Base-by-base conservation (phyloP, 495 filamentous ascomycete species). In the Xylaria castorea region DNA sequence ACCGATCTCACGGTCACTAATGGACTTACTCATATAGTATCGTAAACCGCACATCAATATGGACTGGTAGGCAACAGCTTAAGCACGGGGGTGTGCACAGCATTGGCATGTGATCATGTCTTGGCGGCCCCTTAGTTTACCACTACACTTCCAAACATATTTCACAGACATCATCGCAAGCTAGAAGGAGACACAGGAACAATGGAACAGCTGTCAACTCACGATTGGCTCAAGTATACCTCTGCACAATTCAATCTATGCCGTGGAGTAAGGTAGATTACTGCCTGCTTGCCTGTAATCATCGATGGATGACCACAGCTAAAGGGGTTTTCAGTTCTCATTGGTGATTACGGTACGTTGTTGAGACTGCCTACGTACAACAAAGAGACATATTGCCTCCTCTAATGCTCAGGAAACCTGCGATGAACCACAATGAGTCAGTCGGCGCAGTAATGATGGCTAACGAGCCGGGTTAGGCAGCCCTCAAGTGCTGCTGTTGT, bases 31-130 rank as follows among this genome's bases (percentile, higher is more conserved):
- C 16, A 34, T 38, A 16, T 48, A 20, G 32, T 66, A 42, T 50
- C 20, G n/a, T 68, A 46, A 67, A 53, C 50, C 5, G 50, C n/a
- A 30, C 36, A 68, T 42, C 50, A 42, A 30, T 40, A 30, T 20
- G 20, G 8, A 32, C 30, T 51, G n/a, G 46, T 36, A 55, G 66
- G 66, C 50, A 68, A 27, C 66, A 55, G 50, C 30, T 42, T 55
- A 55, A 30, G 32, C 58, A 61, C 11, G 32, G 58, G 3, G 58
- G 58, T 60, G 58, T 40, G 58, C 58, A 61, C 58, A 61, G 58
- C 18, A 61, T 61, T 44, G n/a, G 25, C 61, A 71, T 71, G 60
- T 71, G 61, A 71, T 50, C 22, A 25, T 58, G 11, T 60, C 42
- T 63, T 64, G 68, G 38, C 58, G 14, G n/a, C 55, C 22, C 30